Conservation (phyloP, 805 yeast genomes). For the Metschnikowia lunata region DNA sequence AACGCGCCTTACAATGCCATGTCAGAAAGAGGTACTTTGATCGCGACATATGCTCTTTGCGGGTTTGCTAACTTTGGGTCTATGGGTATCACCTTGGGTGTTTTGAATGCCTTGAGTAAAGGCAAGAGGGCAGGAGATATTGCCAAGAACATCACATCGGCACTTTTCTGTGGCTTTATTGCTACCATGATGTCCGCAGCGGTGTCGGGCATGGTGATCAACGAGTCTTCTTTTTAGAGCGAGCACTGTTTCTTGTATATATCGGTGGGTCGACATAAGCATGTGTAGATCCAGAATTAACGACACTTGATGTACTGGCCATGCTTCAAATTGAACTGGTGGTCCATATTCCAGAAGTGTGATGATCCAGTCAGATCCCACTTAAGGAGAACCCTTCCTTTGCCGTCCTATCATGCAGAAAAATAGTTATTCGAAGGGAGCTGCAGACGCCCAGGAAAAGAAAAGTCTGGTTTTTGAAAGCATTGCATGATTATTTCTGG, state of each 20-base stretch:
- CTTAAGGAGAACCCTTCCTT: no score
- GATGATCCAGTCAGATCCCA: no score
- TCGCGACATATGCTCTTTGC: constrained; percentile 60
- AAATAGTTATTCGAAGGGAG: no score
- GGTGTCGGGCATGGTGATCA: constrained; percentile 61
- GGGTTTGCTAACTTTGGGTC: constrained; percentile 63
- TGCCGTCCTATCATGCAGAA: no score
- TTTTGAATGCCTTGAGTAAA: constrained; percentile 53
- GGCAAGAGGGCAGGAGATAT: constrained; percentile 44
- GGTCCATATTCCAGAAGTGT: background rate
- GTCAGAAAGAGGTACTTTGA: constrained; percentile 48
- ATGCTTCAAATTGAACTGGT: background rate
- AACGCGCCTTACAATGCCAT: constrained; percentile 43
- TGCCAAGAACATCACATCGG: constrained; percentile 42
- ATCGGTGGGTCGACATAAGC: no score
- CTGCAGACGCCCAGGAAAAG: no score
- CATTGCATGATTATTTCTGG: no score
- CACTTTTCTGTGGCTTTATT: constrained; percentile 50
- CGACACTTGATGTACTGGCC: no score
- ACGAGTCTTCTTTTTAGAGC: constrained; percentile 12
- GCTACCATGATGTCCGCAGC: constrained; percentile 54
- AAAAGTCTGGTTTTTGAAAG: no score
- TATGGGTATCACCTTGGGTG: constrained; percentile 58
- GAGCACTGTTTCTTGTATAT: no score
- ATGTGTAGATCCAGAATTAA: no score